Conservation (phyloP, 164 flowering plant genomes). For the Tetrastigma voinierianum region DNA sequence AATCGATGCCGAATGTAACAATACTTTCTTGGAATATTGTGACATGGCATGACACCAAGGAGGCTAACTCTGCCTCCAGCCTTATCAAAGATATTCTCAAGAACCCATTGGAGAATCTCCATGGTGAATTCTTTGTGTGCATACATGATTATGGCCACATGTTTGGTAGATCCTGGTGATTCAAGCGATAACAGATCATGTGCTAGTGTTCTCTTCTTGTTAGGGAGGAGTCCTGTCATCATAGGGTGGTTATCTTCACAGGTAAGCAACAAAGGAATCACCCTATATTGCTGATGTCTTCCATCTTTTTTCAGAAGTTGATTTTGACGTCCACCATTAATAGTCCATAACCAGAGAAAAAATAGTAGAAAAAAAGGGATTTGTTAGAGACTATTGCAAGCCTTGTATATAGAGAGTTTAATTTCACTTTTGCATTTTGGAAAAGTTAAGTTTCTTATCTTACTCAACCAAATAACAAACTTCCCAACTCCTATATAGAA, state of each 20-base stretch:
- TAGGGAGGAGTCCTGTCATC: background rate
- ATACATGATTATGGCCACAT: slow-evolving; percentile 49
- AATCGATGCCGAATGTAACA: too few relatives aligned
- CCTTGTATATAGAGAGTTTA: too few relatives aligned
- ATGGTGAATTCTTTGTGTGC: slow-evolving; percentile 35
- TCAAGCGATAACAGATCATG: slow-evolving; percentile 9
- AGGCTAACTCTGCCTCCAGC: slow-evolving; percentile 37
- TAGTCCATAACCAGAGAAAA: too few relatives aligned
- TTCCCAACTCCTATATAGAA: too few relatives aligned
- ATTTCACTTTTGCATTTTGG: too few relatives aligned
- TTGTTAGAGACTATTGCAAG: too few relatives aligned
- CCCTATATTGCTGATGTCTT: too few relatives aligned
- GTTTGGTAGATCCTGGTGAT: slow-evolving; percentile 19
- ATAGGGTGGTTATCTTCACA: background rate
- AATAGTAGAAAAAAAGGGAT: too few relatives aligned
- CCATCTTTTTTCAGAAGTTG: background rate
- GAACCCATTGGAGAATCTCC: slow-evolving; percentile 39
- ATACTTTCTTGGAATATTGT: slow-evolving; percentile 43
- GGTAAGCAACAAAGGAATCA: too few relatives aligned
- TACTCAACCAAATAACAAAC: too few relatives aligned
- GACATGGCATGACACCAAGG: slow-evolving; percentile 62
- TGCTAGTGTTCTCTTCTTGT: background rate
- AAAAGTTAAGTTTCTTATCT: too few relatives aligned
- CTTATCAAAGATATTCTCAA: slow-evolving; percentile 28
- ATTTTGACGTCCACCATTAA: too few relatives aligned